phyloP scores from a whole-genome alignment of 208 protist genomes.

The Acanthamoeba lenticulata region DNA sequence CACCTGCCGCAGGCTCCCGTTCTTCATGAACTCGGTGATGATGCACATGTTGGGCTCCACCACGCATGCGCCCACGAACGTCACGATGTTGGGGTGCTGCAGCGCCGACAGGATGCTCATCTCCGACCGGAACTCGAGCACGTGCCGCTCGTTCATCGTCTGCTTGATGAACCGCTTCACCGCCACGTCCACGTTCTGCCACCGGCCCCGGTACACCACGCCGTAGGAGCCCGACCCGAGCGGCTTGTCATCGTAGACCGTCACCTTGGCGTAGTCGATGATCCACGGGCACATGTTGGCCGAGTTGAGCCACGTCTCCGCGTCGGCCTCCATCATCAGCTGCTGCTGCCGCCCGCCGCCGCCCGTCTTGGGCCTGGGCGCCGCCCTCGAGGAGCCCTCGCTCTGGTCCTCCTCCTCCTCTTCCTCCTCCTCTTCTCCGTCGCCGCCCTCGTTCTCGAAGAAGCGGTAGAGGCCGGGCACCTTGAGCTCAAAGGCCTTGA shows the following conservation, averaged over 20 bases:
- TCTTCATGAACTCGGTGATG: slow-evolving; percentile 56
- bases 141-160: slow-evolving; percentile 8
- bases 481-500: neutral
- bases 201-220: slow-evolving; percentile 43
- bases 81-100: slow-evolving; percentile 35
- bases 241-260: slow-evolving; percentile 14
- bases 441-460: neutral
- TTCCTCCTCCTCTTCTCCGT: neutral
- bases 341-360: neutral
- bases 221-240: slow-evolving; percentile 8
- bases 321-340: neutral
- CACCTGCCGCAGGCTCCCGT: neutral
- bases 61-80: slow-evolving; percentile 14
- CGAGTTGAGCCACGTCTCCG: neutral
- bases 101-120: slow-evolving; percentile 15
- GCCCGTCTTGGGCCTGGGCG: neutral
- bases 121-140: slow-evolving; percentile 7
- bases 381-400: neutral
- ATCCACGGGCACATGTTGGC: slow-evolving; percentile 44
- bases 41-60: slow-evolving; percentile 19
- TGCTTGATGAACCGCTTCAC: slow-evolving; percentile 52
- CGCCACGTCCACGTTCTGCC: neutral
- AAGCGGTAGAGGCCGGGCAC: slow-evolving; percentile 9
- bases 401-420: too few relatives aligned
- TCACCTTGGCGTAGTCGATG: slow-evolving; percentile 23